A percentile compares a stretch with the other conserved stretches of the same genome.
phyloP scores from a whole-genome alignment of 768 basidiomycete genomes.

The Russula virescens region DNA sequence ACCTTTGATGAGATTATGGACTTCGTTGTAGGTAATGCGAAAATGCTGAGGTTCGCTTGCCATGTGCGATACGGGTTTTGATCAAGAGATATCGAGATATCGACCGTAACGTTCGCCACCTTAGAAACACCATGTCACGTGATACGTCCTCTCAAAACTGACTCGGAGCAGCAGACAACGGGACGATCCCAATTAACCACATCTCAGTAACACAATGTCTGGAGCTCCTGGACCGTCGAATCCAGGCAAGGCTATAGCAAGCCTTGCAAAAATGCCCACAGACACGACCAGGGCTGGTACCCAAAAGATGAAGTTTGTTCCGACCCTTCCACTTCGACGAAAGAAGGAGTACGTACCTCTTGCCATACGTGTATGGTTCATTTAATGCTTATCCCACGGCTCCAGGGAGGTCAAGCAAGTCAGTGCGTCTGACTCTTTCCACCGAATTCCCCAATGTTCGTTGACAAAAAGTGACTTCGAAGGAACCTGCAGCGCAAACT shows the following conservation, averaged over 20 bases:
- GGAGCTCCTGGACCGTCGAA: constrained; percentile 25
- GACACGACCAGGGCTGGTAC: constrained; percentile 72
- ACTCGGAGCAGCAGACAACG: no score
- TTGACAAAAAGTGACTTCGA: constrained; percentile 13
- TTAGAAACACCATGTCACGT: background rate
- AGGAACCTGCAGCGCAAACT: constrained; percentile 44
- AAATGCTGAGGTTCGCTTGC: constrained; percentile 47
- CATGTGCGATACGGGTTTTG: constrained; percentile 17
- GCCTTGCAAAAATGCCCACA: constrained; percentile 61
- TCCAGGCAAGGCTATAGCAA: constrained; percentile 62
- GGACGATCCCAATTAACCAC: no score
- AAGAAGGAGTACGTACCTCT: constrained; percentile 75
- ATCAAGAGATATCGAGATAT: no score
- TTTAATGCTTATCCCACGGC: constrained; percentile 19
- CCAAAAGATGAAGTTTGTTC: constrained; percentile 75
- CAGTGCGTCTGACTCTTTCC: background rate
- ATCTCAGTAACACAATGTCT: constrained; percentile 12
- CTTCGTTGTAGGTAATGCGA: constrained; percentile 83
- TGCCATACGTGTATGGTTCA: constrained; percentile 18
- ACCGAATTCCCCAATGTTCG: background rate
- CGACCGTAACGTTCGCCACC: no score
- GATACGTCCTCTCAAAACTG: background rate
- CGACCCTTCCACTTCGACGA: constrained; percentile 66
- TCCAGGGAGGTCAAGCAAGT: constrained; percentile 59
- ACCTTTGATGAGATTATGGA: constrained; percentile 80